Conservation (phyloP, 2,329 filamentous ascomycete species). For the Sordariomycetes sp. region DNA sequence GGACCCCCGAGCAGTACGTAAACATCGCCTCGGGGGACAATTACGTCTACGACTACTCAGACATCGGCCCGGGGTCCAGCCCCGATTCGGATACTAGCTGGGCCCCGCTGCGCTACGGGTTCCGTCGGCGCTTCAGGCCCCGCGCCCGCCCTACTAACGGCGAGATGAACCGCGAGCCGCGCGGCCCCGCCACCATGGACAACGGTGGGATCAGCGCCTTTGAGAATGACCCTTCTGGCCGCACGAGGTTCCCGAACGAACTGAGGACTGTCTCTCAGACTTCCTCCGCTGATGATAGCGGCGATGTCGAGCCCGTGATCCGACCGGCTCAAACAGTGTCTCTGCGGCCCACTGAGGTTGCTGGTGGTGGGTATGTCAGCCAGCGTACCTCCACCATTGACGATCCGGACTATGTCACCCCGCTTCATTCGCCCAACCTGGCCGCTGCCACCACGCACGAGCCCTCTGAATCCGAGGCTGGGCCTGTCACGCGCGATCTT, state of each 20-base stretch:
- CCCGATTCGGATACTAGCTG: neutral
- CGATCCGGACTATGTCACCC: neutral
- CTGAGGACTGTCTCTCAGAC: neutral
- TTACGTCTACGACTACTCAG: neutral
- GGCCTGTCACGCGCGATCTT: neutral
- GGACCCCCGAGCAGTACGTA: neutral
- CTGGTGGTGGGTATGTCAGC: neutral
- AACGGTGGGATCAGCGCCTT: neutral
- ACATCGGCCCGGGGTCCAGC: neutral
- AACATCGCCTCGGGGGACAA: neutral
- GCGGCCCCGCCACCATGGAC: neutral
- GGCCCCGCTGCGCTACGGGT: neutral
- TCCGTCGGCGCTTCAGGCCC: too few relatives aligned
- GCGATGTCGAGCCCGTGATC: neutral
- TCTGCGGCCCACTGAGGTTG: neutral
- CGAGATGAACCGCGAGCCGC: neutral
- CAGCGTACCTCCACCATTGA: neutral
- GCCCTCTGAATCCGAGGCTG: neutral
- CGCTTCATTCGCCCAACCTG: neutral
- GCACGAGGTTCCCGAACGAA: neutral
- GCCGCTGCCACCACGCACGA: neutral
- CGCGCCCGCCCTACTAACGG: neutral
- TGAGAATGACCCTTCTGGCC: neutral
- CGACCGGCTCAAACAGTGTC: neutral
- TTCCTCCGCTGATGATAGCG: neutral